Evolutionary conservation across 2,329 filamentous ascomycete genomes (phyloP), one percentile per base, ranked within the genome.

Genomic region (Didymella glomerata): DNA sequence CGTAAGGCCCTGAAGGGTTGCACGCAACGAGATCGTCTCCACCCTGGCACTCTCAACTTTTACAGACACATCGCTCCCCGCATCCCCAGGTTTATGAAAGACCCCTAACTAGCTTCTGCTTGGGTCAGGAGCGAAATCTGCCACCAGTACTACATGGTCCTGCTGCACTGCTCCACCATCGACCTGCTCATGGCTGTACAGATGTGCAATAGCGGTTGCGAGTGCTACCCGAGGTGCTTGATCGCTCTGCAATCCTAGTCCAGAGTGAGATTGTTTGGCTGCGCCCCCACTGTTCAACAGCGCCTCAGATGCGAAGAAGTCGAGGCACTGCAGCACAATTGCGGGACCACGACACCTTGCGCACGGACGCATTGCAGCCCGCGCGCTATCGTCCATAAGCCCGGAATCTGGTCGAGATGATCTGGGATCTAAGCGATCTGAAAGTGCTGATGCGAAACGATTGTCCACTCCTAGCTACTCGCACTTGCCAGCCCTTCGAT

Each of bases 41-140:
- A 56, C 30, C 44, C 40, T 22, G 25, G 30, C 34, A 41, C 18
- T 27, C 10, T 53, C n/a, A 11, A 52, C 25, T 53, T 7, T 20
- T 44, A 56, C 57, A 45, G 46, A 56, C 20, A 38, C 16, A 13
- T 46, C 13, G 18, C 9, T 16, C 48, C 52, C 48, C 57, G 50
- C 52, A 40, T 47, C 57, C 49, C 48, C 48, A 49, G 42, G 52
- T 46, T 45, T 56, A 24, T 25, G 36, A 34, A n/a, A 36, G n/a
- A 48, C 44, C 42, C 30, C 34, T 20, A 45, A 7, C 20, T 16
- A 7, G n/a, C 18, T 28, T 18, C 22, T 48, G 27, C 16, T 50
- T 34, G 34, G 25, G 30, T 20, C 22, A 20, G 28, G 22, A 16
- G 41, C n/a, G 3, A 47, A 22, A 11, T 2, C 6, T 27, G 3